phyloP scores from a whole-genome alignment of 306 rosid species.

The Quercus parvula region DNA sequence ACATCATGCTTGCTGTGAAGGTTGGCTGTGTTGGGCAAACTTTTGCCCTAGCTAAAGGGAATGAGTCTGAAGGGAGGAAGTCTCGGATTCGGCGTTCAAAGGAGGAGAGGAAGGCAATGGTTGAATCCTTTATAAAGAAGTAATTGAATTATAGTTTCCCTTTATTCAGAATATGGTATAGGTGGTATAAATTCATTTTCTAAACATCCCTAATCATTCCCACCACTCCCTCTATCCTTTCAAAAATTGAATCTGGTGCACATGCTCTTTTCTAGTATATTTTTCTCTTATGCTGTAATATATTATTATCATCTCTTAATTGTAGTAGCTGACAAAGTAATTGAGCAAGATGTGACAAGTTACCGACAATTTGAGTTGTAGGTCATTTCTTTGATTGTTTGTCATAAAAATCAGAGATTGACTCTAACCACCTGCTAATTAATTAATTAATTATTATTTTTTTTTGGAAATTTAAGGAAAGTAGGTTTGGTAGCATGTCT shows the following conservation, averaged over 20 bases:
- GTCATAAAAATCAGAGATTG: neutral
- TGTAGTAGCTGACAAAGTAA: neutral
- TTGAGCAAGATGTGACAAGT: constrained; percentile 1
- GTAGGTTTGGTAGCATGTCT: neutral
- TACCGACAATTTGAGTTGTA: neutral
- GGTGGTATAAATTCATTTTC: neutral
- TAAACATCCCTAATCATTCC: neutral
- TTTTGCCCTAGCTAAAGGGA: constrained; percentile 83
- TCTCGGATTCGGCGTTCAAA: constrained; percentile 83
- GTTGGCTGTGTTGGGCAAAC: constrained; percentile 77
- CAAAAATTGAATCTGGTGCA: neutral
- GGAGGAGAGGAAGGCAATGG: constrained; percentile 90
- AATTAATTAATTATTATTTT: neutral
- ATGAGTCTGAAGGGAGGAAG: constrained; percentile 76
- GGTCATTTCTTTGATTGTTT: neutral
- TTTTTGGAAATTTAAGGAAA: neutral
- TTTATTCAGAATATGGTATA: neutral
- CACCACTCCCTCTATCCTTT: neutral
- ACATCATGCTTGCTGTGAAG: constrained; percentile 65
- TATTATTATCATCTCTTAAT: neutral
- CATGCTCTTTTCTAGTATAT: neutral
- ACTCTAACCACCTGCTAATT: neutral
- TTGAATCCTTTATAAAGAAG: constrained; percentile 80
- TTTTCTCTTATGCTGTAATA: neutral
- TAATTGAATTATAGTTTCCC: constrained; percentile 28